These are phyloP conservation scores for Phragmites australis DNA, from an alignment of 176 grass and related monocot species.

Conservation along the genomic window DNA sequence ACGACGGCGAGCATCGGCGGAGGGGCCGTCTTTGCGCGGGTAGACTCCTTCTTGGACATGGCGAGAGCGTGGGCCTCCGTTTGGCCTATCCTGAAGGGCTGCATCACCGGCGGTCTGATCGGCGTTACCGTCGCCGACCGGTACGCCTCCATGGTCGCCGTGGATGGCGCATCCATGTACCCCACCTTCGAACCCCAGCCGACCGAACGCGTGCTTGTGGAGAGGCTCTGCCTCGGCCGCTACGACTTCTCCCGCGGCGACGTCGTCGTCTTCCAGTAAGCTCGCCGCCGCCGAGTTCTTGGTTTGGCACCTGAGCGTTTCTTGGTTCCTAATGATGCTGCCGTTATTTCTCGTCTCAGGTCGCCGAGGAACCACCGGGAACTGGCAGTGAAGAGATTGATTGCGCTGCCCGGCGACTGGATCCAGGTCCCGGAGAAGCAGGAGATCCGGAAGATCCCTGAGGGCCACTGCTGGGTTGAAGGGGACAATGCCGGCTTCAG, in stretches of 20 bases:
- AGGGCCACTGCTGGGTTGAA: conserved; percentile 89
- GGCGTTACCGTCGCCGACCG: conserved; percentile 55
- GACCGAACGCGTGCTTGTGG: conserved; percentile 42
- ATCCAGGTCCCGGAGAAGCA: conserved; percentile 60
- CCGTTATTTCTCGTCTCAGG: conserved; percentile 23
- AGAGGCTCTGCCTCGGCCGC: conserved; percentile 48
- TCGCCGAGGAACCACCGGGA: conserved; percentile 43
- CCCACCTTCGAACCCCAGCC: conserved; percentile 53
- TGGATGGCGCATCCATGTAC: conserved; percentile 69
- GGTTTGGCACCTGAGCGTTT: not conserved
- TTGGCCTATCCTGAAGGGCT: conserved; percentile 18
- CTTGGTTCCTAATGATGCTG: not conserved
- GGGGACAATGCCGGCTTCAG: conserved; percentile 61
- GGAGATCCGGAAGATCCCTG: conserved; percentile 60
- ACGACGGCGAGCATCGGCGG: too few relatives aligned
- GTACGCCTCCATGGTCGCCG: conserved; percentile 36
- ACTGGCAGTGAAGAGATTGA: conserved; percentile 54
- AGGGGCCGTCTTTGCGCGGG: not conserved
- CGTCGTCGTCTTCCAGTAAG: conserved; percentile 66
- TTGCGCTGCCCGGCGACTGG: conserved; percentile 77
- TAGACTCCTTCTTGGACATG: conserved; percentile 37
- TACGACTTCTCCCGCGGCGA: conserved; percentile 71
- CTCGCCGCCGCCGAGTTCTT: not conserved
- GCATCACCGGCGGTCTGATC: conserved; percentile 35
- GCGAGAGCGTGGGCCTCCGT: conserved; percentile 9